Evolutionary conservation across 2,329 filamentous ascomycete genomes (phyloP).

Genomic region (Diaporthe batatas): DNA sequence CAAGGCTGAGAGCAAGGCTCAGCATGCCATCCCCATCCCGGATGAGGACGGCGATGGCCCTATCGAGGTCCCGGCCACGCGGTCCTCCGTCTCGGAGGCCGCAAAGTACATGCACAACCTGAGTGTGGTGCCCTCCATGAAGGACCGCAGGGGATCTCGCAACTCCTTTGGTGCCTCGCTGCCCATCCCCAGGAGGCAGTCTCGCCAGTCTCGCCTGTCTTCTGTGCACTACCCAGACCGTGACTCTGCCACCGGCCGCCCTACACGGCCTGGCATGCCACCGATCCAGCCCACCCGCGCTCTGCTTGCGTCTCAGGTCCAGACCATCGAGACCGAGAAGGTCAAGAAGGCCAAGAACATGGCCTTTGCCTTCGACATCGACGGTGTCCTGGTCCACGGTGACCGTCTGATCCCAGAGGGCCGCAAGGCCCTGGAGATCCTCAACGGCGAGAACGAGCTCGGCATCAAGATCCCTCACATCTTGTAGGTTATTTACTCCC

Average conservation of each 20-base stretch:
- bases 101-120: constrained; percentile 80
- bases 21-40: constrained; percentile 55
- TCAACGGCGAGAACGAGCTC: constrained; percentile 82
- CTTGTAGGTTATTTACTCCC: constrained; percentile 54
- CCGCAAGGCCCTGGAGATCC: constrained; percentile 74
- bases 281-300: constrained; percentile 73
- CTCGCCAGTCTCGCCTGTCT: constrained; percentile 74
- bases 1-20: constrained; percentile 45
- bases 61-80: constrained; percentile 78
- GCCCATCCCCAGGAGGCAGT: constrained; percentile 78
- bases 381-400: constrained; percentile 81
- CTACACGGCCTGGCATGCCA: constrained; percentile 68
- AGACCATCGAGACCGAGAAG: constrained; percentile 75
- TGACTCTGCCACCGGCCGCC: constrained; percentile 59
- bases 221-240: constrained; percentile 62
- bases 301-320: constrained; percentile 77
- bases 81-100: constrained; percentile 77
- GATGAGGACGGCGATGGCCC: constrained; percentile 61
- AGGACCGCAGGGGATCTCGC: constrained; percentile 75
- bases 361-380: constrained; percentile 85
- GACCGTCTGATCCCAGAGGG: constrained; percentile 78
- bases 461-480: constrained; percentile 84
- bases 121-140: constrained; percentile 75
- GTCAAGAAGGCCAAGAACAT: constrained; percentile 80
- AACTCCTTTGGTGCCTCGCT: constrained; percentile 82